Conservation (phyloP, 164 flowering plant genomes). For the Umbellularia californica region DNA sequence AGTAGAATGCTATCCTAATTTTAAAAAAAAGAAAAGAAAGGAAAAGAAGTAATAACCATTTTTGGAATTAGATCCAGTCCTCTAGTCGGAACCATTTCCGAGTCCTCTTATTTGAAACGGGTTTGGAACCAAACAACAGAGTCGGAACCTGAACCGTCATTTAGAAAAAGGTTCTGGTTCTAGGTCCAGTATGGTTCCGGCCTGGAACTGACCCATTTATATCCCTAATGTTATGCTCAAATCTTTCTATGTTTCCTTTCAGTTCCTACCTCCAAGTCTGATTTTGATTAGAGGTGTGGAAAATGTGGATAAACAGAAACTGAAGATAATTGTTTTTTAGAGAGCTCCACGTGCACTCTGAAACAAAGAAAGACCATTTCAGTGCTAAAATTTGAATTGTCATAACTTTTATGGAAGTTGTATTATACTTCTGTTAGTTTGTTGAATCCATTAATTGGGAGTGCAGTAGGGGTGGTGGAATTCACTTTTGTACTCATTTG, state of each 20-base stretch:
- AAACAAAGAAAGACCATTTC: background rate
- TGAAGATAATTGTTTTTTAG: background rate
- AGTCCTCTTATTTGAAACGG: no score
- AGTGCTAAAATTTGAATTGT: background rate
- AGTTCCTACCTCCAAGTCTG: background rate
- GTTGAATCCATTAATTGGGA: background rate
- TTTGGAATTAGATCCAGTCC: no score
- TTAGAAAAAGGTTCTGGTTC: no score
- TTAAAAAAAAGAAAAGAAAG: no score
- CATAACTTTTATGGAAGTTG: background rate
- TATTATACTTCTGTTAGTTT: background rate
- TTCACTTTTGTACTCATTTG: background rate
- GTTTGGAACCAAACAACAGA: no score
- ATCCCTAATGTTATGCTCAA: background rate
- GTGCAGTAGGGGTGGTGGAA: background rate
- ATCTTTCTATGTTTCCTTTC: background rate
- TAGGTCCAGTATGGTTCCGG: no score
- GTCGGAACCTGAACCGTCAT: no score
- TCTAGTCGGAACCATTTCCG: no score
- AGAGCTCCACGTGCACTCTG: background rate
- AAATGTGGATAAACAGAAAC: background rate
- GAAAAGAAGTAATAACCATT: no score
- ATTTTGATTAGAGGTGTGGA: background rate
- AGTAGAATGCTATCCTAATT: no score
- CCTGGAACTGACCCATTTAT: no score